Evolutionary conservation across 2,329 filamentous ascomycete species (phyloP).

Genomic region (Coccinonectria pachysandricola): DNA sequence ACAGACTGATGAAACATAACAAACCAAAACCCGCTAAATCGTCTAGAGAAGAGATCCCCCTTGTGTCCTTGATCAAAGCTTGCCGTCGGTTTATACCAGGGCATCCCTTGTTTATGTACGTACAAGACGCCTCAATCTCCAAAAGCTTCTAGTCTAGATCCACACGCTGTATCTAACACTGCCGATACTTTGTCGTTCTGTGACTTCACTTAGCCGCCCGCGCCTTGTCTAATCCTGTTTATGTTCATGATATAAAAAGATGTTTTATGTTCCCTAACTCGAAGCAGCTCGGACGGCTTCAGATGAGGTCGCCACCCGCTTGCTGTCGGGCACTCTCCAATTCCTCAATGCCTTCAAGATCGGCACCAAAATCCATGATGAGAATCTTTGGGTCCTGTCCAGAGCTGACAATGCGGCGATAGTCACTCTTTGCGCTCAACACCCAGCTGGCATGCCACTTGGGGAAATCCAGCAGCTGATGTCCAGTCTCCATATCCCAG

Average conservation of each 20-base stretch:
- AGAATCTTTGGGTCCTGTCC: conserved; percentile 89
- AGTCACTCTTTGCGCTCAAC: conserved; percentile 89
- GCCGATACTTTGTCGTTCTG: no score
- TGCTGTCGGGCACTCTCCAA: conserved; percentile 35
- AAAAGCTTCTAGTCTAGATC: no score
- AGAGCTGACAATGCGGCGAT: conserved; percentile 85
- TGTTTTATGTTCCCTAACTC: conserved; percentile 1
- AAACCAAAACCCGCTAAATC: no score
- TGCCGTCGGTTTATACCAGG: no score
- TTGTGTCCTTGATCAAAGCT: no score
- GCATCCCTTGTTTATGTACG: no score
- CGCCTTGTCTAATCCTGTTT: background rate
- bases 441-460: conserved; percentile 97
- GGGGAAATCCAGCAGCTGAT: conserved; percentile 74
- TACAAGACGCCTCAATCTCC: no score
- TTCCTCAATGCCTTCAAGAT: conserved; percentile 46
- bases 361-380: conserved; percentile 80
- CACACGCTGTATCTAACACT: no score
- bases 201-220: no score
- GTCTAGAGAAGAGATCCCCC: no score
- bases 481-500: conserved; percentile 74
- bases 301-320: conserved; percentile 17
- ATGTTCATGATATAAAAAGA: conserved; percentile 1
- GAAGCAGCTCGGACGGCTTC: conserved; percentile 1
- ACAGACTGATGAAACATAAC: no score